Evolutionary conservation across 2,329 filamentous ascomycete species (phyloP).

Genomic region (Claviceps purpurea): DNA sequence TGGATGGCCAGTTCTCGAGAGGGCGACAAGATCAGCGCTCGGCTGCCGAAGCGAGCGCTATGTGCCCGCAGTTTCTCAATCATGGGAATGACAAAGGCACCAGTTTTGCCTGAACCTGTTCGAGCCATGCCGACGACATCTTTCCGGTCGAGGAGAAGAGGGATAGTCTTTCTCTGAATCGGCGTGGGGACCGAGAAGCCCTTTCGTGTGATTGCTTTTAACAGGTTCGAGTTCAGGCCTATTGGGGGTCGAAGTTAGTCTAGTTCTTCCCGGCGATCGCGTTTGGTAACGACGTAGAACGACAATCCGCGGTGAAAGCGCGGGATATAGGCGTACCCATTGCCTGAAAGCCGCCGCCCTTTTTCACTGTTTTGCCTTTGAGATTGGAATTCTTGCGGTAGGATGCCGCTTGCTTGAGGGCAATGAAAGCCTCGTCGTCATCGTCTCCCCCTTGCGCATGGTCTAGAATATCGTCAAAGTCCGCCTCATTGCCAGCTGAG

Average conservation of each 20-base stretch:
- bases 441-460: constrained; percentile 30
- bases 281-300: background rate
- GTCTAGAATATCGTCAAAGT: constrained; percentile 49
- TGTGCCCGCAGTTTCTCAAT: constrained; percentile 85
- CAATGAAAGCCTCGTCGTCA: constrained; percentile 84
- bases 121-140: constrained; percentile 99
- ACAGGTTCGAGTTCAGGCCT: constrained; percentile 66
- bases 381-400: constrained; percentile 75
- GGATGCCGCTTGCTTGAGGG: constrained; percentile 69
- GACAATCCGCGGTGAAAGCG: background rate
- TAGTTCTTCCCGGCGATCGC: background rate
- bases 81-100: constrained; percentile 97
- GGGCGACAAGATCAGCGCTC: constrained; percentile 80
- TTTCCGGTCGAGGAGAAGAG: constrained; percentile 73
- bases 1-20: constrained; percentile 90
- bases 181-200: constrained; percentile 94
- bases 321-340: constrained; percentile 48
- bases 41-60: constrained; percentile 71
- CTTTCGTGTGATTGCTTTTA: constrained; percentile 86
- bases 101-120: constrained; percentile 97
- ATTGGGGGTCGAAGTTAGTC: background rate
- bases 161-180: constrained; percentile 94
- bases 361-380: constrained; percentile 79
- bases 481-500: constrained; percentile 32
- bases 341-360: constrained; percentile 89